phyloP scores from a whole-genome alignment of 2,329 filamentous ascomycete species.

The Colletotrichum tropicicola region DNA sequence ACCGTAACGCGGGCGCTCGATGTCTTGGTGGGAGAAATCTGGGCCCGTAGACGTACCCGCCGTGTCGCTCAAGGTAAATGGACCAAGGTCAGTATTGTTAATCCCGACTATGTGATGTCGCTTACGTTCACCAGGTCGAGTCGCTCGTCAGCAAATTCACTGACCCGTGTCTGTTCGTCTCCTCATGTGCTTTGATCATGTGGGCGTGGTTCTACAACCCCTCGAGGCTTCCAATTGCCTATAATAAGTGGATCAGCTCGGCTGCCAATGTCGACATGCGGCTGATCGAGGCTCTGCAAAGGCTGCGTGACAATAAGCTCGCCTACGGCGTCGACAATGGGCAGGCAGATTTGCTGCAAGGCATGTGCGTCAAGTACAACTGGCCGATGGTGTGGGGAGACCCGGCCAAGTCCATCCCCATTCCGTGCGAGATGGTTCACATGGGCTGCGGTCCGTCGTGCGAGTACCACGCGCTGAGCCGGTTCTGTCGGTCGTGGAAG shows the following conservation, averaged over 20 bases:
- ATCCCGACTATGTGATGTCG: neutral
- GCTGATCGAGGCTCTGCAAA: slow-evolving; percentile 77
- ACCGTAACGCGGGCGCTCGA: slow-evolving; percentile 77
- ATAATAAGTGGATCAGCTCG: slow-evolving; percentile 84
- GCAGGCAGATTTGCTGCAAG: slow-evolving; percentile 71
- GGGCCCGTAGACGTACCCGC: slow-evolving; percentile 60
- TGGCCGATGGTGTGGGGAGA: slow-evolving; percentile 79
- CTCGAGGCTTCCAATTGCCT: slow-evolving; percentile 73
- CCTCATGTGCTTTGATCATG: slow-evolving; percentile 81
- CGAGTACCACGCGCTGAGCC: slow-evolving; percentile 75
- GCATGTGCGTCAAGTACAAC: slow-evolving; percentile 77
- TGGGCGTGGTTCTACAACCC: slow-evolving; percentile 88
- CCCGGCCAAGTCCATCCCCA: slow-evolving; percentile 72
- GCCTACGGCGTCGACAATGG: slow-evolving; percentile 79
- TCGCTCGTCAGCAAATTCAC: slow-evolving; percentile 52
- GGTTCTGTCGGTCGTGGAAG: slow-evolving; percentile 74
- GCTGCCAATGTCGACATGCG: slow-evolving; percentile 80
- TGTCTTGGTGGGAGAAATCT: slow-evolving; percentile 72
- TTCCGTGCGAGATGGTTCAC: slow-evolving; percentile 86
- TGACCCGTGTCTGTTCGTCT: slow-evolving; percentile 77
- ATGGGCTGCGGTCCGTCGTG: slow-evolving; percentile 79
- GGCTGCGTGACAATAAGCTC: slow-evolving; percentile 69
- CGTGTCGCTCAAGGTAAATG: slow-evolving; percentile 55
- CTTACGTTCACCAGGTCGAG: slow-evolving; percentile 46
- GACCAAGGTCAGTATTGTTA: slow-evolving; percentile 49